Evolutionary conservation across 2,329 filamentous ascomycete species (phyloP), one percentile per base, ranked within the genome.

Genomic region (Gnomoniopsis smithogilvyi): DNA sequence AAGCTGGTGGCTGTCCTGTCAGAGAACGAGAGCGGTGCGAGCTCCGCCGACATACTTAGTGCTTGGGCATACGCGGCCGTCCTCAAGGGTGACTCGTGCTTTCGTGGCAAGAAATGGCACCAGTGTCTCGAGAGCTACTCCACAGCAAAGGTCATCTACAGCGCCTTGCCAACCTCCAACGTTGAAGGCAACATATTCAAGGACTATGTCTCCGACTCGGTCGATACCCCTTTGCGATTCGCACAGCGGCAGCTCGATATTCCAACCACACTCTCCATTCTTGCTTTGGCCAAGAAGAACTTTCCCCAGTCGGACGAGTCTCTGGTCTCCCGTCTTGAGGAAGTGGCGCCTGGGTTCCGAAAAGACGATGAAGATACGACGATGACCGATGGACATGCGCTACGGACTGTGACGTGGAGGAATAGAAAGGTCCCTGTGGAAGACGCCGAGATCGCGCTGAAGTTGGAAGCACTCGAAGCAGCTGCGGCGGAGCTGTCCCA

Each of bases 171-270:
- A 19, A 78, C 83, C 17, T 62, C 84, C 76, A 63, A 72, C 36
- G 73, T 77, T 19, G 88, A 86, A 70, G 88, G 86, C 62, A 94
- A 96, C 60, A 78, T 90, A 38, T 95, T 91, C 79, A 92, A 90
- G 70, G 94, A 98, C 62, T 81, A 97, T 24, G 78, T 99, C 59
- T 86, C 89, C 51, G 88, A 90, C 67, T 96, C 90, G 4, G 88
- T 96, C 62, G 95, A 99, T 70, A 93, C 93, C 2, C 96, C 92
- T 63, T 91, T 99, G 67, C 88, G 94, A 63, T 98, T 96, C 72
- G 93, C 93, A 38, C 92, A 95, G 19, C 98, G 98, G 72, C 92
- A 96, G 73, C 82, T 92, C 70, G 90, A 94, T 71, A 84, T 96
- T 34, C 90, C 94, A 0, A 87, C 95, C 47, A 96, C 92, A 2